Evolutionary conservation across 495 filamentous ascomycete genomes (phyloP), one percentile per base, ranked within the genome.

Genomic region (Penicillium coprophilum): DNA sequence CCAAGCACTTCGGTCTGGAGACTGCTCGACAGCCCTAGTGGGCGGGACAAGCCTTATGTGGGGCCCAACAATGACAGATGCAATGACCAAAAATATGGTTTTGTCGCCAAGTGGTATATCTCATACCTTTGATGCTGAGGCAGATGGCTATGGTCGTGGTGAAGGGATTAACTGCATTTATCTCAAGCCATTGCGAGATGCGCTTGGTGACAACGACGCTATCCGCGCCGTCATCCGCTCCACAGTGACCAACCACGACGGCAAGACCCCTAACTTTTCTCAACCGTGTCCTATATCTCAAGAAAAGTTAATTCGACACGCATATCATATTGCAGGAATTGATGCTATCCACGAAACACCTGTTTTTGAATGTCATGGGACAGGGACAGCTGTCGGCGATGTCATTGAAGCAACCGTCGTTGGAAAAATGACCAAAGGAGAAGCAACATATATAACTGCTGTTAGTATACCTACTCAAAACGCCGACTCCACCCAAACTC

Each of bases 91-190:
- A 21, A 63, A 63, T 9, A 47, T 47, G 13, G 60, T 66, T 4
- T 15, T 72, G 6, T 64, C 55, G 11, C 47, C 55, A 12, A 60
- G 48, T 30, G 56, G 58, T 3, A 53, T 60, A 10, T 87, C 79
- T 38, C 73, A 81, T 55, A 80, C 80, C 1, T 90, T 85, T 55
- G 83, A 86, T 60, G 70, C 72, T 5, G 57, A 70, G 11, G 87
- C 83, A 0, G 77, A 85, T 55, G 87, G 87, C 0, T 89, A 85
- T 60, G 83, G 71, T 0, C 77, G 85, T 15, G 87, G 77, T 10
- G 87, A 89, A 58, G 68, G 63, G 0, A 63, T 74, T 19, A 61
- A 38, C 43, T 65, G 65, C 3, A 21, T 76, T 3, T 68, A 67
- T 23, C 20, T 78, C 11, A 77, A 71, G 38, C 30, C n/a, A 2